Percentiles rank a stretch among this genome's conserved stretches.
Conservation (phyloP, 2,329 filamentous ascomycete species). For the Xylaria sp. region DNA sequence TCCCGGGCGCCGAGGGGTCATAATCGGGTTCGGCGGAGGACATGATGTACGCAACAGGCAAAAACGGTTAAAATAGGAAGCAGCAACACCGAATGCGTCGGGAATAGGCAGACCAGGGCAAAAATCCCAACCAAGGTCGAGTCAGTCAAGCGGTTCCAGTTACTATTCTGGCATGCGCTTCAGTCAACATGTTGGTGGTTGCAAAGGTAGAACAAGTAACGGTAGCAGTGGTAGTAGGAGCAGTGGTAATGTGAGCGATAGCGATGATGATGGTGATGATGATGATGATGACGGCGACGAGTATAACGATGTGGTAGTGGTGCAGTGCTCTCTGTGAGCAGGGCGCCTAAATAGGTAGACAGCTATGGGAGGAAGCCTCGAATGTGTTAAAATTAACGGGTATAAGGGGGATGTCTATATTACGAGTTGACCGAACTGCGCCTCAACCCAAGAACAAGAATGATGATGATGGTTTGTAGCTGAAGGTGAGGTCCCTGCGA, state of each 20-base stretch:
- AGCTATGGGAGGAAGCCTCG: neutral
- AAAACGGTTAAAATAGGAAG: neutral
- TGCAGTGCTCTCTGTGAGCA: neutral
- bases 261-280: neutral
- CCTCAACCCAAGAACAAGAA: neutral
- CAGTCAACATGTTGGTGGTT: slow-evolving; percentile 28
- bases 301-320: slow-evolving; percentile 10
- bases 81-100: neutral
- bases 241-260: neutral
- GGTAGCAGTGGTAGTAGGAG: neutral
- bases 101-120: neutral
- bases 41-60: slow-evolving; percentile 36
- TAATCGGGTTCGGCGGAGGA: slow-evolving; percentile 42
- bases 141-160: slow-evolving; percentile 11
- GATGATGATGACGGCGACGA: slow-evolving; percentile 1
- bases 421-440: neutral
- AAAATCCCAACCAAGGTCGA: slow-evolving; percentile 2
- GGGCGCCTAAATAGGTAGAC: neutral
- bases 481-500: neutral
- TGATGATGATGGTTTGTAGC: neutral
- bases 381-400: neutral
- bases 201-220: neutral
- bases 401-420: neutral
- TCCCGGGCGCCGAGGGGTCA: slow-evolving; percentile 49
- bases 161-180: slow-evolving; percentile 13